A percentile compares a stretch with the other conserved stretches of the same genome.
Conservation (phyloP, 352 stramenopile genomes). For the Bremia lactucae region DNA sequence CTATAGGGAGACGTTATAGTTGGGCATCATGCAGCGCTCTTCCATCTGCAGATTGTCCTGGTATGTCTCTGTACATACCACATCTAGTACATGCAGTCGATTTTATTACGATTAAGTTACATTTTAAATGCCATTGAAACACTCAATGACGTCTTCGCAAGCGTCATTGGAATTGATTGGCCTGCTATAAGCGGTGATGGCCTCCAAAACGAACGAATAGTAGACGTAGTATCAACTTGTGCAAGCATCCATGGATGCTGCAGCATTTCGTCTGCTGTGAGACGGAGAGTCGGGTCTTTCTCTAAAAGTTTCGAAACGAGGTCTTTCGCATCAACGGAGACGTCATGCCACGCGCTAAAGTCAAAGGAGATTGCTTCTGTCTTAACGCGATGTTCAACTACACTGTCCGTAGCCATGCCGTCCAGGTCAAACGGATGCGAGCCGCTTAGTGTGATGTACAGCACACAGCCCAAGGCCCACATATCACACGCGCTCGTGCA, state of each 20-base stretch:
- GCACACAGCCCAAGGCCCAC: constrained; percentile 85
- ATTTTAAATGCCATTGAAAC: no score
- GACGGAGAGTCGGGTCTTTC: constrained; percentile 69
- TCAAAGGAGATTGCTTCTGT: constrained; percentile 38
- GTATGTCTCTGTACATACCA: constrained; percentile 53
- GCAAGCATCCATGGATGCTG: constrained; percentile 85
- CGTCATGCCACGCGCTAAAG: constrained; percentile 40
- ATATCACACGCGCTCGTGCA: constrained; percentile 66
- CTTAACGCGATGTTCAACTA: constrained; percentile 78
- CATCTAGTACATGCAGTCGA: background rate
- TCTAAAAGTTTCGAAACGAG: constrained; percentile 82
- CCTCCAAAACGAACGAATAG: constrained; percentile 1
- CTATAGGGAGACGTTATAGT: constrained; percentile 55
- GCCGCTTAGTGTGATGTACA: constrained; percentile 91
- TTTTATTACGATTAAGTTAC: constrained; percentile 10
- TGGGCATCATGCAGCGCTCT: constrained; percentile 50
- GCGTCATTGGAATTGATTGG: constrained; percentile 17
- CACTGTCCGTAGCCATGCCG: constrained; percentile 67
- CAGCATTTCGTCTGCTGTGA: constrained; percentile 85
- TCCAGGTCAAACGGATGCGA: constrained; percentile 89
- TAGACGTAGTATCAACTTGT: constrained; percentile 5
- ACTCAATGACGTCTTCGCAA: constrained; percentile 10
- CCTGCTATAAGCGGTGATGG: constrained; percentile 15
- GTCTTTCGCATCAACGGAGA: constrained; percentile 86
- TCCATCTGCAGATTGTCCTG: constrained; percentile 71